Conservation (phyloP, 768 basidiomycete species). For the Lactarius sanguifluus region DNA sequence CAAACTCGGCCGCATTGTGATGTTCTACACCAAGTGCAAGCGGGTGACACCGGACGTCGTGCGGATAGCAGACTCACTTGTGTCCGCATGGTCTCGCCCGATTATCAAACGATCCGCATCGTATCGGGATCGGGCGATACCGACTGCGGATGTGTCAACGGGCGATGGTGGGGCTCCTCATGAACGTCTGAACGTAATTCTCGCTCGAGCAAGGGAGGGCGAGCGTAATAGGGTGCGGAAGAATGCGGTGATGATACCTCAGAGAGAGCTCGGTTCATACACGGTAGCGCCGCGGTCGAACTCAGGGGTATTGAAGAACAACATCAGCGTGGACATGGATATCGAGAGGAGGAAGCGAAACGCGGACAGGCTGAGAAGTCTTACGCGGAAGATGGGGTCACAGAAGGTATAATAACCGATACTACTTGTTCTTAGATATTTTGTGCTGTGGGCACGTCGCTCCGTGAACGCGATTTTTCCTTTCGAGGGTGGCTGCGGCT, state of each 20-base stretch:
- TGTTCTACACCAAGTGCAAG: slow-evolving; percentile 96
- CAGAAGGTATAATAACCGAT: slow-evolving; percentile 14
- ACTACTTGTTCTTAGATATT: too few relatives aligned
- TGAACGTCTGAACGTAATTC: slow-evolving; percentile 66
- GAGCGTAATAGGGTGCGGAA: slow-evolving; percentile 70
- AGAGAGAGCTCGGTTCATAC: slow-evolving; percentile 72
- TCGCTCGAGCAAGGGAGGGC: slow-evolving; percentile 62
- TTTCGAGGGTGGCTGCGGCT: too few relatives aligned
- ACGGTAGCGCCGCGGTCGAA: slow-evolving; percentile 71
- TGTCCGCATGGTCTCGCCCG: slow-evolving; percentile 84
- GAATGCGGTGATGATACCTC: slow-evolving; percentile 84
- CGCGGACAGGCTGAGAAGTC: slow-evolving; percentile 64
- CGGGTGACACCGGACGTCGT: slow-evolving; percentile 79
- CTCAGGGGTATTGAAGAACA: slow-evolving; percentile 51
- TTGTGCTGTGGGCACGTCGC: too few relatives aligned
- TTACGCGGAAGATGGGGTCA: slow-evolving; percentile 50
- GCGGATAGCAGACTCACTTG: slow-evolving; percentile 81
- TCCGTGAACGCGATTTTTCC: too few relatives aligned
- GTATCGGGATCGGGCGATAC: slow-evolving; percentile 72
- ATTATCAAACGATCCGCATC: slow-evolving; percentile 88
- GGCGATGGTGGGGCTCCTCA: slow-evolving; percentile 40
- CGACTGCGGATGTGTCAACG: slow-evolving; percentile 47
- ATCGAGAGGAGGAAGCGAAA: slow-evolving; percentile 72
- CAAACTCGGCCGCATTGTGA: slow-evolving; percentile 80
- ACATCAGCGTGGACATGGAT: slow-evolving; percentile 67